A percentile compares a stretch with the other conserved stretches of the same genome.
Conservation (phyloP, 306 rosid species). For the Acacia acuminata region DNA sequence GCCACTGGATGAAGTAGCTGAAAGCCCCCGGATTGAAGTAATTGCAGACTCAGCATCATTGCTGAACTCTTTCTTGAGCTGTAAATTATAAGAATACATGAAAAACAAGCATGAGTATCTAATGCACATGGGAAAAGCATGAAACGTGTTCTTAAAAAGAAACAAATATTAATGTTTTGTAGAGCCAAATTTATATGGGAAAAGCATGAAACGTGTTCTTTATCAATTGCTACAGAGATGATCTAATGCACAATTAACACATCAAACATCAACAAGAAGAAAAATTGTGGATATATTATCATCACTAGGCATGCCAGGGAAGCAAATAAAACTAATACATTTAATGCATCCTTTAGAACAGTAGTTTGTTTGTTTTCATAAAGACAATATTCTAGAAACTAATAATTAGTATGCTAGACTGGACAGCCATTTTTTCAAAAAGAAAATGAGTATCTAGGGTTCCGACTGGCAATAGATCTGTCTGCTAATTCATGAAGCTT, state of each 20-base stretch:
- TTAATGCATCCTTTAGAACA: background rate
- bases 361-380: background rate
- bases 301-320: background rate
- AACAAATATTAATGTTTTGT: background rate
- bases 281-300: background rate
- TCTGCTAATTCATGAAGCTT: background rate
- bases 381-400: constrained; percentile 2
- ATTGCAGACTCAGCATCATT: constrained; percentile 66
- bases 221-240: background rate
- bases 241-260: constrained; percentile 14
- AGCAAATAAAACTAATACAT: background rate
- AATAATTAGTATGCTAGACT: background rate
- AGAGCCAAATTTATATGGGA: background rate
- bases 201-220: background rate
- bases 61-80: constrained; percentile 85
- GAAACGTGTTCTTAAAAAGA: background rate
- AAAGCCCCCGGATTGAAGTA: constrained; percentile 59
- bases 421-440: background rate
- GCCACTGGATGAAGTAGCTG: constrained; percentile 54
- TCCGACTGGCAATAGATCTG: background rate
- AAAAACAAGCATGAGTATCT: background rate
- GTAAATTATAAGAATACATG: constrained; percentile 8
- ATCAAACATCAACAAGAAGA: background rate
- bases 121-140: no score
- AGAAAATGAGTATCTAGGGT: background rate